These are phyloP conservation scores for Metschnikowia peoriensis DNA, from an alignment of 805 yeast species.

Conservation along the genomic window DNA sequence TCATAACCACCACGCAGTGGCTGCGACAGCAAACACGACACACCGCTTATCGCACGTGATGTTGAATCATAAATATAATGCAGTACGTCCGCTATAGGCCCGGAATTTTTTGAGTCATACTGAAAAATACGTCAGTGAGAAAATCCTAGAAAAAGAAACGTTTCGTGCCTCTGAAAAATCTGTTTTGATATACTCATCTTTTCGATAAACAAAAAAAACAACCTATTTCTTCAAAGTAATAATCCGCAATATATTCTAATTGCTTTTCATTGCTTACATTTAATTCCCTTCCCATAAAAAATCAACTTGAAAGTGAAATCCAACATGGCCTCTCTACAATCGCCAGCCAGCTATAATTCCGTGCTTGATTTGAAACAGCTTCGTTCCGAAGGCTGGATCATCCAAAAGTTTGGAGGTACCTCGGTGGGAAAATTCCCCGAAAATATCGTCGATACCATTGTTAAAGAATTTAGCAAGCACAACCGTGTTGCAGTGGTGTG, in stretches of 20 bases:
- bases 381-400: constrained; percentile 34
- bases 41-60: constrained; percentile 7
- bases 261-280: too few species aligned
- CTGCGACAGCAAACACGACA: neutral
- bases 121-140: neutral
- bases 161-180: neutral
- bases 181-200: neutral
- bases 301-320: neutral
- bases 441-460: constrained; percentile 80
- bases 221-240: neutral
- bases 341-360: constrained; percentile 34
- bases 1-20: neutral
- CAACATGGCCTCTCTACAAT: constrained; percentile 16
- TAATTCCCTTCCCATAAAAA: neutral
- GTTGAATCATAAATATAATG: constrained; percentile 1
- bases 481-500: constrained; percentile 90
- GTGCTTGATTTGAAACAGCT: constrained; percentile 36
- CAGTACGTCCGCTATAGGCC: constrained; percentile 4
- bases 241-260: too few species aligned
- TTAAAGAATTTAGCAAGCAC: constrained; percentile 58
- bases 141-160: constrained; percentile 7
- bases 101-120: constrained; percentile 10
- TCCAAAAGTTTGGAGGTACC: constrained; percentile 97
- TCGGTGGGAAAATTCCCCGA: constrained; percentile 93
- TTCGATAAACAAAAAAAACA: neutral